Evolutionary conservation across 805 yeast genomes (phyloP), one percentile per base, ranked within the genome.

Genomic region (Candida berthetii): DNA sequence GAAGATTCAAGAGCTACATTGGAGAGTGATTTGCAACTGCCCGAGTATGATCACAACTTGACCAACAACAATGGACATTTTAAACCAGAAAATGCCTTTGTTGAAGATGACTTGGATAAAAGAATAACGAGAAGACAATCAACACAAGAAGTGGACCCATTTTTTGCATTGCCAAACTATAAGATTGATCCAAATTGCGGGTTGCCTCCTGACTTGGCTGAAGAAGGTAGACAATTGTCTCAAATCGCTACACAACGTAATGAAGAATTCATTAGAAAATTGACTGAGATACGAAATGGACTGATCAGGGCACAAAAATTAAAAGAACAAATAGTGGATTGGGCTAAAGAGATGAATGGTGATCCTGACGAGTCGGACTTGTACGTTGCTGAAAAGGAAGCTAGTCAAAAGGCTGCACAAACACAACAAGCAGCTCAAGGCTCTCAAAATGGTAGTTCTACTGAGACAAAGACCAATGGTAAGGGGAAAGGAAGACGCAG

Each of bases 311-410:
- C 96, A 0, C 86, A 85, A 50, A 68, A 91, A 45, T 71, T 85
- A 49, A 81, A 86, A 50, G 74, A 74, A 36, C 77, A 80, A 48
- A 74, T 93, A 36, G 74, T 71, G 47, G 74, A 77, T 49, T 91
- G 98, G 98, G 85, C 93, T 42, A 76, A 76, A 52, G 96, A 90
- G 56, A 84, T 85, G 76, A 71, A 82, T 47, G 95, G 81, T 11
- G 76, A 76, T 41, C 74, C 69, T 35, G 78, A 74, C 45, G 74
- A 66, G 29, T 66, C 60, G 42, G 69, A 68, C 18, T 50, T 64
- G 5, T 61, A 68, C 33, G 67, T 65, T 31, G 55, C 49, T 34
- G 66, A 60, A 7, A 36, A 40, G 18, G 41, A 42, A 9, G 47
- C 46, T 9, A 49, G 58, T 19, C 66, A 61, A 33, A 66, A 57